Percentiles rank a stretch among this genome's conserved stretches.
These are phyloP conservation scores for Lentinula sp. DNA, from an alignment of 768 basidiomycete genomes.

Conservation along the genomic window DNA sequence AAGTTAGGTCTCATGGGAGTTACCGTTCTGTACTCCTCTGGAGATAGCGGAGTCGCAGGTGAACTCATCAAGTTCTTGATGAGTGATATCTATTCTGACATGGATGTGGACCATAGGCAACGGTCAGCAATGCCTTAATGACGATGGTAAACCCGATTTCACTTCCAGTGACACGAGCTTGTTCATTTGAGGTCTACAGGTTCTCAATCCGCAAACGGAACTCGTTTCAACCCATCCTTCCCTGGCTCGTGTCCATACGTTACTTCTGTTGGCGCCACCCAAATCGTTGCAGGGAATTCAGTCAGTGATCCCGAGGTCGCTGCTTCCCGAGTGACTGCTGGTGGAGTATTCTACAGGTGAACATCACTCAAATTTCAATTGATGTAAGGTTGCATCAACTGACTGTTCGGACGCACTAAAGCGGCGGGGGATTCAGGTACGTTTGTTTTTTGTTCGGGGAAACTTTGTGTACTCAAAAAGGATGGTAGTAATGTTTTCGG, in stretches of 20 bases:
- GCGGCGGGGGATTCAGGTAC: conserved; percentile 7
- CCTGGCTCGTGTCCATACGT: conserved; percentile 39
- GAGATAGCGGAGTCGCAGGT: conserved; percentile 35
- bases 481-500: conserved; percentile 26
- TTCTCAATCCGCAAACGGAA: conserved; percentile 11
- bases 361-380: conserved; percentile 7
- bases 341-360: conserved; percentile 44
- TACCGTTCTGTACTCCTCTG: conserved; percentile 26
- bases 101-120: conserved; percentile 15
- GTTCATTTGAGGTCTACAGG: conserved; percentile 6
- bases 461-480: conserved; percentile 6
- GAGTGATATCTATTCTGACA: not conserved
- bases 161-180: conserved; percentile 7
- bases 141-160: conserved; percentile 8
- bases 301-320: conserved; percentile 39
- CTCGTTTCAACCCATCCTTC: conserved; percentile 19
- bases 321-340: conserved; percentile 38
- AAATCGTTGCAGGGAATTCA: conserved; percentile 34
- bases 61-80: not conserved
- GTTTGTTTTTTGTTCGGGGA: conserved; percentile 3
- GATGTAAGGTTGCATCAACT: not conserved
- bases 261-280: conserved; percentile 48
- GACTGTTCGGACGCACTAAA: not conserved
- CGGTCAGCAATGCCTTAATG: conserved; percentile 17
- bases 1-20: conserved; percentile 32